Percentiles rank a stretch among this genome's conserved stretches.
phyloP scores from a whole-genome alignment of 306 rosid species.

The Crataegus laevigata region DNA sequence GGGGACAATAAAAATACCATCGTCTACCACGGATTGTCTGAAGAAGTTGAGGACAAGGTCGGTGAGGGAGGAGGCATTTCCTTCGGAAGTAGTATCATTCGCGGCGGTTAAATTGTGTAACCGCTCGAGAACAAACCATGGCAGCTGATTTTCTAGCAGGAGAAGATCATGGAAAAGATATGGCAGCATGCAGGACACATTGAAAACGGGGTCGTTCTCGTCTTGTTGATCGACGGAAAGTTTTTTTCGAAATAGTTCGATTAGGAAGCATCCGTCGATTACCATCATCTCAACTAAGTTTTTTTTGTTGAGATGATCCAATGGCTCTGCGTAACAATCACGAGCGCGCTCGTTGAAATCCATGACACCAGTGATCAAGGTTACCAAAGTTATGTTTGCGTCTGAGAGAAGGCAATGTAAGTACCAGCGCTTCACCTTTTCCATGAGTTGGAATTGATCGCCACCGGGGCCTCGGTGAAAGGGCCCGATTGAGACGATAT shows the following conservation, averaged over 20 bases:
- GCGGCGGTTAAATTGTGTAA: background rate
- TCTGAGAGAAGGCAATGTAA: background rate
- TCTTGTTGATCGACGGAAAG: fast-evolving
- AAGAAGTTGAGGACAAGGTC: background rate
- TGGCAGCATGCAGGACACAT: background rate
- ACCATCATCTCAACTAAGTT: slow-evolving; percentile 15
- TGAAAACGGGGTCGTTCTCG: slow-evolving; percentile 3
- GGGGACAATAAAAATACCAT: background rate
- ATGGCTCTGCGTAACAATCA: background rate
- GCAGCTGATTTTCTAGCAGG: slow-evolving; percentile 23
- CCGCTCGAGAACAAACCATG: slow-evolving; percentile 18
- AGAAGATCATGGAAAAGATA: slow-evolving; percentile 11
- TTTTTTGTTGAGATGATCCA: background rate
- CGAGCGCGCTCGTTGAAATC: background rate
- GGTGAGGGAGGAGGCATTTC: background rate
- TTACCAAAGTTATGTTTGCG: background rate
- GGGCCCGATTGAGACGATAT: background rate
- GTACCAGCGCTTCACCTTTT: background rate
- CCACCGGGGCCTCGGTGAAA: background rate
- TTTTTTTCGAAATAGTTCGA: slow-evolving; percentile 15
- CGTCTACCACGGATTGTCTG: background rate
- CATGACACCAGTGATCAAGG: background rate
- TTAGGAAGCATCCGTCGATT: slow-evolving; percentile 28
- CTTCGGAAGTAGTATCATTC: background rate
- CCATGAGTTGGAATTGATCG: background rate